Evolutionary conservation across 352 stramenopile species (phyloP).

Genomic region (Achlya hypogyna): DNA sequence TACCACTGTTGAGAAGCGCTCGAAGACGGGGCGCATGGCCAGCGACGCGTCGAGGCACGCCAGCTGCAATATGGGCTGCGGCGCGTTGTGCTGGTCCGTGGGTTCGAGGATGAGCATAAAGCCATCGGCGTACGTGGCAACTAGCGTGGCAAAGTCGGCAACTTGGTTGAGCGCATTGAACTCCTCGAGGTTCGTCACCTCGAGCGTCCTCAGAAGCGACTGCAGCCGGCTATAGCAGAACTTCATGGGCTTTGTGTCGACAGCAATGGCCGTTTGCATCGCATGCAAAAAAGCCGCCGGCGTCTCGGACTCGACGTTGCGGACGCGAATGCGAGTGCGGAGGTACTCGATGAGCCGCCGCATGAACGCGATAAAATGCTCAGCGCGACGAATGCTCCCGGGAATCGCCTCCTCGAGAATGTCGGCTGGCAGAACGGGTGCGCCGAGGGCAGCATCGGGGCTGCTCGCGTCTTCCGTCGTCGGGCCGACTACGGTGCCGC

Average conservation of each 20-base stretch:
- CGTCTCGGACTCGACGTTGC: slow-evolving; percentile 93
- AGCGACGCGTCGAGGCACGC: slow-evolving; percentile 96
- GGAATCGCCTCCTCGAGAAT: slow-evolving; percentile 96
- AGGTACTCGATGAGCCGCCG: slow-evolving; percentile 94
- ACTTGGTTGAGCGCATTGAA: slow-evolving; percentile 93
- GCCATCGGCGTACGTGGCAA: slow-evolving; percentile 95
- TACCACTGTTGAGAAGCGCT: slow-evolving; percentile 85
- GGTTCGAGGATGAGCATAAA: slow-evolving; percentile 98
- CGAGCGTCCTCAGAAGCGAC: slow-evolving; percentile 92
- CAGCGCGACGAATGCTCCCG: slow-evolving; percentile 95
- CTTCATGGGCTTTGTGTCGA: slow-evolving; percentile 96
- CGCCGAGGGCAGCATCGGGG: slow-evolving; percentile 54
- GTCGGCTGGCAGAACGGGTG: slow-evolving; percentile 83
- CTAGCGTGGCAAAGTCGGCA: slow-evolving; percentile 95
- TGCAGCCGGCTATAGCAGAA: slow-evolving; percentile 97
- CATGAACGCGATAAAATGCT: slow-evolving; percentile 98
- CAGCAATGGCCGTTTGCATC: slow-evolving; percentile 86
- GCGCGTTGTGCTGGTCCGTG: slow-evolving; percentile 79
- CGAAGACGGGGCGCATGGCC: slow-evolving; percentile 97
- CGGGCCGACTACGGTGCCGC: slow-evolving; percentile 54
- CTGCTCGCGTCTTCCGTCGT: slow-evolving; percentile 34
- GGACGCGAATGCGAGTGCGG: slow-evolving; percentile 65
- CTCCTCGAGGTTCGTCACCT: slow-evolving; percentile 97
- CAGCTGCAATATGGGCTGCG: slow-evolving; percentile 86
- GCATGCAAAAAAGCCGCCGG: slow-evolving; percentile 95